Base-by-base conservation (phyloP, 371 early-diverging fungal genomes). In the Mucor mucedo region DNA sequence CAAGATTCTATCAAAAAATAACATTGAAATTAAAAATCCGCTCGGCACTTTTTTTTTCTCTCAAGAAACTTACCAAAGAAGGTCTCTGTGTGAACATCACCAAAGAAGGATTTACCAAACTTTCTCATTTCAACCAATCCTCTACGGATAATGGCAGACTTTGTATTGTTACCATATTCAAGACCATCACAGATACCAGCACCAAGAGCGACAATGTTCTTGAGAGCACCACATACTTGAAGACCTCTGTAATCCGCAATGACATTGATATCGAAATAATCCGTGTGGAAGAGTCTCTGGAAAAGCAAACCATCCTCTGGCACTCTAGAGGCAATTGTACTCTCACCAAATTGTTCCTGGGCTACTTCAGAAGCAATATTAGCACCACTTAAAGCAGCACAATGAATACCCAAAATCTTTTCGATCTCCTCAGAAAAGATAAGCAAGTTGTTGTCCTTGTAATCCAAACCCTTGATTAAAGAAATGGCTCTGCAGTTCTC, bases 151-250 rank as follows among this genome's bases (percentile, higher is more conserved):
- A 99, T 88, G 29, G 99, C 98, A 0, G 98, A 95, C 74, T 95
- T 95, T 32, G 99, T 94, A 80, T 99, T 99, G 70, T 91, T 91
- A 42, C 98, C 97, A 47, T 86, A 72, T 5, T 80, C 52, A 39
- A 81, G 70, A 14, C 82, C 99, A 70, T 96, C 95, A 50, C 93
- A 91, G 56, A 99, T 84, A 42, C 99, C 99, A 53, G 96, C 98
- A 28, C 91, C 99, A 48, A 99, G 81, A 3, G 97, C 98, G 10
- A 99, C 89, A 10, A 99, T 89, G 83, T 99, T 99, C 82, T 99
- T 99, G 32, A 99, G 75, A 0, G 99, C 97, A 52, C 99, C 99
- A 78, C 96, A 98, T 11, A 99, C 80, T 76, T 99, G 98, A 14
- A 98, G 93, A 33, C 95, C 95, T 45, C 89, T 84, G 16, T 91